Conservation (phyloP, 371 early-diverging fungal species). For the Dinochytrium kinnereticum region DNA sequence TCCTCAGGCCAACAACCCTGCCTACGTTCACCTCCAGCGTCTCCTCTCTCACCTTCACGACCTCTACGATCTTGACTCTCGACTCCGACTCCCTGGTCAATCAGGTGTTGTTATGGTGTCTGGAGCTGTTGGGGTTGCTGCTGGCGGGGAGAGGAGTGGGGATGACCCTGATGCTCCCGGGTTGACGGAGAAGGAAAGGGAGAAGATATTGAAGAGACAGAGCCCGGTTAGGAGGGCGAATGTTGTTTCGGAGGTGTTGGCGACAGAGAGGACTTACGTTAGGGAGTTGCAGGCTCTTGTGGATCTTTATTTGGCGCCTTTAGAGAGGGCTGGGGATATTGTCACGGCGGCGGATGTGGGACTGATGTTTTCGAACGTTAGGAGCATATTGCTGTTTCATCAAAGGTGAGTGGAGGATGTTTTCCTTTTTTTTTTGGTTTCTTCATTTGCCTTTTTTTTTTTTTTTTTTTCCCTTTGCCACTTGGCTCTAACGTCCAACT, state of each 20-base stretch:
- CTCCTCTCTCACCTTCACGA: conserved; percentile 67
- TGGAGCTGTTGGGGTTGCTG: conserved; percentile 33
- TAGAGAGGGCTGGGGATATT: conserved; percentile 34
- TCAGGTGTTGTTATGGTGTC: conserved; percentile 27
- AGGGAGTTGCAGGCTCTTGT: conserved; percentile 66
- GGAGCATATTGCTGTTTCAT: conserved; percentile 71
- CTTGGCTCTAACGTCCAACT: background rate
- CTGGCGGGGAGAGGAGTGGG: conserved; percentile 1
- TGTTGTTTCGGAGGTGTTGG: conserved; percentile 71
- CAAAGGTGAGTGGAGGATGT: conserved; percentile 41
- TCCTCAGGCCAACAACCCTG: conserved; percentile 33
- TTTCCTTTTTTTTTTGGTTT: conserved; percentile 17
- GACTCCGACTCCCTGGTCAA: conserved; percentile 24
- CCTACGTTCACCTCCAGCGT: conserved; percentile 46
- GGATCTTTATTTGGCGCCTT: conserved; percentile 62
- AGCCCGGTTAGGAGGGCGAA: conserved; percentile 53
- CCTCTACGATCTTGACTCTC: conserved; percentile 66
- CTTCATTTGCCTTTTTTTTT: background rate
- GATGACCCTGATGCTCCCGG: conserved; percentile 35
- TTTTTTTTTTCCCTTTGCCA: background rate
- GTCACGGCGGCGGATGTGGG: conserved; percentile 56
- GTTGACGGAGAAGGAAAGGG: conserved; percentile 30
- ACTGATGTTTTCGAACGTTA: conserved; percentile 71
- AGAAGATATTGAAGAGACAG: conserved; percentile 35
- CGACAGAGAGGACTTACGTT: conserved; percentile 82